Evolutionary conservation across 306 rosid genomes (phyloP).

Genomic region (Cercis canadensis): DNA sequence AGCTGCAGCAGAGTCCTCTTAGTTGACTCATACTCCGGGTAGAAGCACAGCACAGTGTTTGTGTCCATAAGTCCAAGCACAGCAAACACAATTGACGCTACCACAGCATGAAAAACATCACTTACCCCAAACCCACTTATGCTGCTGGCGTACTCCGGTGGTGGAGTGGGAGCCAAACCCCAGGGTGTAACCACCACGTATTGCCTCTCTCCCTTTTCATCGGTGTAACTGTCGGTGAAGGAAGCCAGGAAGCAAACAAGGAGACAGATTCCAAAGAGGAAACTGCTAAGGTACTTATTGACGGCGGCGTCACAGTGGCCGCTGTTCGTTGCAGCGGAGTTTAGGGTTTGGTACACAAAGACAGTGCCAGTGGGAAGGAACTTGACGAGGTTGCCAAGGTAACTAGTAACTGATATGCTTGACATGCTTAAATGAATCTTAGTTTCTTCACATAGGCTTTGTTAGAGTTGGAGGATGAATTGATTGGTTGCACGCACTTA

Average conservation of each 20-base stretch:
- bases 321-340: slow-evolving; percentile 53
- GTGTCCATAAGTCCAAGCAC: slow-evolving; percentile 52
- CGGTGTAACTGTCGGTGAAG: slow-evolving; percentile 59
- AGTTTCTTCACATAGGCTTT: background rate
- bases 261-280: slow-evolving; percentile 40
- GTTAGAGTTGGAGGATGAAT: slow-evolving; percentile 4
- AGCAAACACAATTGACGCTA: slow-evolving; percentile 49
- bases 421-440: too few relatives aligned
- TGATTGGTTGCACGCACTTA: background rate
- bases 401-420: slow-evolving; percentile 11
- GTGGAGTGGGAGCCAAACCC: slow-evolving; percentile 57
- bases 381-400: slow-evolving; percentile 49
- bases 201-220: slow-evolving; percentile 39
- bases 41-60: slow-evolving; percentile 52
- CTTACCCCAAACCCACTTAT: slow-evolving; percentile 42
- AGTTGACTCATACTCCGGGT: slow-evolving; percentile 41
- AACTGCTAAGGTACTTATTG: slow-evolving; percentile 46
- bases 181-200: slow-evolving; percentile 43
- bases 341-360: slow-evolving; percentile 59
- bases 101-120: slow-evolving; percentile 58
- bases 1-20: slow-evolving; percentile 44
- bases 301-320: slow-evolving; percentile 44
- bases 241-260: slow-evolving; percentile 53
- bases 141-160: slow-evolving; percentile 37
- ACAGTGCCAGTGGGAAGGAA: slow-evolving; percentile 66